Evolutionary conservation across 83 land plant genomes (phyloP).

Genomic region (Thuja plicata): DNA sequence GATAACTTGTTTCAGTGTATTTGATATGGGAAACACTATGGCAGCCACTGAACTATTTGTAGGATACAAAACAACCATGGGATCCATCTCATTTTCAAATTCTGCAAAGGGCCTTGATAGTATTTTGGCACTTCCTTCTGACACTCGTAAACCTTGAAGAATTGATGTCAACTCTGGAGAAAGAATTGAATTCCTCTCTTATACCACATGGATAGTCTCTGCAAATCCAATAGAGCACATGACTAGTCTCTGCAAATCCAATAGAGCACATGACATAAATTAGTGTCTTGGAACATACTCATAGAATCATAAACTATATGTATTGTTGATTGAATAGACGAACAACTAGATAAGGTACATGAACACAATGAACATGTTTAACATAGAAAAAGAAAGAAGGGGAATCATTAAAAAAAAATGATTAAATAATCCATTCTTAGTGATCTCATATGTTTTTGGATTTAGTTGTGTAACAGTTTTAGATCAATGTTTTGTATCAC

Average conservation of each 20-base stretch:
- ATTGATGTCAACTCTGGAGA: slow-evolving; percentile 36
- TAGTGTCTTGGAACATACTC: not conserved
- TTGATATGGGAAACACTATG: slow-evolving; percentile 57
- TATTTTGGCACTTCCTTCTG: slow-evolving; percentile 23
- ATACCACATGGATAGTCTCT: slow-evolving; percentile 68
- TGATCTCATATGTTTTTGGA: too few relatives aligned
- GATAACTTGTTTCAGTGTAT: slow-evolving; percentile 46
- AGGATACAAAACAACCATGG: slow-evolving; percentile 49
- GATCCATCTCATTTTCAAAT: slow-evolving; percentile 52
- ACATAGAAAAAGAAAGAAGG: not conserved
- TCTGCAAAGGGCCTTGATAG: slow-evolving; percentile 41
- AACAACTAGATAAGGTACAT: slow-evolving; percentile 9
- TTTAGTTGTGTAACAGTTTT: too few relatives aligned
- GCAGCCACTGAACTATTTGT: slow-evolving; percentile 46
- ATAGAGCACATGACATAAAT: not conserved
- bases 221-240: slow-evolving; percentile 30
- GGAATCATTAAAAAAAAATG: not conserved
- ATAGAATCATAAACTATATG: not conserved
- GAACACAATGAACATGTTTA: not conserved
- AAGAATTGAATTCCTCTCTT: slow-evolving; percentile 42
- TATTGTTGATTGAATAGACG: not conserved
- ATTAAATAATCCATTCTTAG: not conserved
- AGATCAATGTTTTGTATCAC: too few relatives aligned
- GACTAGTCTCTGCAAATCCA: slow-evolving; percentile 48
- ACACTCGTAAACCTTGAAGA: slow-evolving; percentile 14